These are phyloP conservation scores for Acanthamoeba triangularis DNA, from an alignment of 208 protist genomes.

Conservation along the genomic window DNA sequence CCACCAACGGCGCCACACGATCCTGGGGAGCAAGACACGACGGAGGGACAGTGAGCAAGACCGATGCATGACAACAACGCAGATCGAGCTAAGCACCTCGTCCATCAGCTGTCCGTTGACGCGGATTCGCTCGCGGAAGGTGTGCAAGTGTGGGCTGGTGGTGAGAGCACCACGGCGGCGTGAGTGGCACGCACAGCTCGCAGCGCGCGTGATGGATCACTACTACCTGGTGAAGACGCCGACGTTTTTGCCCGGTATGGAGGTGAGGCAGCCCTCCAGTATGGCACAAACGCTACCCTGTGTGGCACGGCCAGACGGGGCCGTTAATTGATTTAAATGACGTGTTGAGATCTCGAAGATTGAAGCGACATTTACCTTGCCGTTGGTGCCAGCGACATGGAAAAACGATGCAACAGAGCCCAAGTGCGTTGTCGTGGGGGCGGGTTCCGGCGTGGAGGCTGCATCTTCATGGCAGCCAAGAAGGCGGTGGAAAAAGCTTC, in stretches of 20 bases:
- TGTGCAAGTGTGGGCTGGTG: conserved; percentile 15
- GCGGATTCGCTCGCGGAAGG: conserved; percentile 40
- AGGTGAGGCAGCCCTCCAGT: conserved; percentile 16
- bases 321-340: too few relatives aligned
- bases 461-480: neutral
- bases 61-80: too few relatives aligned
- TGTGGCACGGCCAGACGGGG: neutral
- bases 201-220: neutral
- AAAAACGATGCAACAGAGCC: neutral
- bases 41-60: too few relatives aligned
- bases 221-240: conserved; percentile 31
- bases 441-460: neutral
- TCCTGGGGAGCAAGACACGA: neutral
- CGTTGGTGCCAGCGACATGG: conserved; percentile 25
- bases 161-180: neutral
- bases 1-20: conserved; percentile 16
- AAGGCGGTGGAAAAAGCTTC: neutral
- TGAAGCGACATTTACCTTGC: neutral
- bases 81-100: neutral
- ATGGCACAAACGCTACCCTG: conserved; percentile 52
- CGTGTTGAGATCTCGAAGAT: neutral
- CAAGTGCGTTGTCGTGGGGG: neutral
- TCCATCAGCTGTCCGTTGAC: conserved; percentile 55
- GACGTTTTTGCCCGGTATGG: neutral
- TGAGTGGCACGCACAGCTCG: neutral